Evolutionary conservation across 139 green algal species (phyloP).

Genomic region (Haematococcus sp.): DNA sequence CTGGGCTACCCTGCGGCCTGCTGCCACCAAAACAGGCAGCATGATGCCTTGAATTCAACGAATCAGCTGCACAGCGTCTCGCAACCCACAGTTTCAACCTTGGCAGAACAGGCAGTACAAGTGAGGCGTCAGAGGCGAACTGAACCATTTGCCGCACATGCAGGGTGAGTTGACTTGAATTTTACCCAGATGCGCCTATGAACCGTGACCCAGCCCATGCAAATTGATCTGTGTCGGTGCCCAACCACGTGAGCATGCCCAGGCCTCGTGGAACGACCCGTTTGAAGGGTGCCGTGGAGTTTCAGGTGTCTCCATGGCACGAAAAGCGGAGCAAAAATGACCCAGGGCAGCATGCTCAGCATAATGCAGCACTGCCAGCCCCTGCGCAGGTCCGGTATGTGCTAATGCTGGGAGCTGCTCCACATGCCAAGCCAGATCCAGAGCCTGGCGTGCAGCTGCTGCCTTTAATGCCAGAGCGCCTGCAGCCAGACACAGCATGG

Average conservation of each 20-base stretch:
- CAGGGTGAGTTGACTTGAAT: no score
- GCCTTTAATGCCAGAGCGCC: neutral
- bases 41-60: neutral
- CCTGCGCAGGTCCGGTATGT: neutral
- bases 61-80: no score
- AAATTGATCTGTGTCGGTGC: no score
- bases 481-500: neutral
- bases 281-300: neutral
- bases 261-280: neutral
- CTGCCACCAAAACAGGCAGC: neutral
- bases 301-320: constrained; percentile 5
- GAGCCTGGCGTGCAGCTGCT: neutral
- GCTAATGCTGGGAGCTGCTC: neutral
- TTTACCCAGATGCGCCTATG: no score
- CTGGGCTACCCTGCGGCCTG: neutral
- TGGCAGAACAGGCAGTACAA: no score
- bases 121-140: no score
- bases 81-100: no score
- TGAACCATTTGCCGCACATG: no score
- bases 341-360: neutral
- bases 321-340: neutral
- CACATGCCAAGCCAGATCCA: neutral
- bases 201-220: no score
- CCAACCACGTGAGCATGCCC: neutral
- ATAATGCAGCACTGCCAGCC: neutral